Evolutionary conservation across 768 basidiomycete genomes (phyloP), one percentile per base, ranked within the genome.

Genomic region (Mycena metata): DNA sequence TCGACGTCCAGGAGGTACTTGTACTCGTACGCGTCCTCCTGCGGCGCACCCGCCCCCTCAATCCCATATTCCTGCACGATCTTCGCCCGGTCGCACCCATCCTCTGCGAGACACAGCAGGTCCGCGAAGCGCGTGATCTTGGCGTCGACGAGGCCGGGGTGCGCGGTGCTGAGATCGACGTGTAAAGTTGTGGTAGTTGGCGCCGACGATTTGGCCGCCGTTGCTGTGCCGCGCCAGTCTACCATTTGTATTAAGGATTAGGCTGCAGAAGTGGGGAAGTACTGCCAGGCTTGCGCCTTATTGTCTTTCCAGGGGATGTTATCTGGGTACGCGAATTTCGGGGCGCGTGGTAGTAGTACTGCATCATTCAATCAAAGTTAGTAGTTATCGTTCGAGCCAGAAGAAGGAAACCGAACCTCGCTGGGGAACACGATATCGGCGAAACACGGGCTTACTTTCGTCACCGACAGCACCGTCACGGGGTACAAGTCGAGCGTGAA

Each of bases 151-250:
- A 60, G 21, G 58, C 45, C 57, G 3, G 65, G 58, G 50, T 66
- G 47, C 11, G 47, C 58, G n/a, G 23, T 47, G 13, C 49, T 23
- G 16, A 60, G 3, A 30, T 66, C 65, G 10, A 60, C 42, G 68
- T 46, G 56, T 57, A 42, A 69, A 69, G 23, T 64, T 41, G 39
- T 50, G 68, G 41, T 60, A 69, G 68, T 64, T 64, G 21, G 33
- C 26, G 51, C 46, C 51, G 54, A 58, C 13, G 55, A 69, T 65
- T 33, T 59, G 62, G 33, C 68, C 68, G 50, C 68, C 68, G 61
- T 45, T 36, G 56, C 26, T 11, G 55, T 54, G 17, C 68, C 68
- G 57, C 68, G 68, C 68, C 68, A 69, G 35, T 69, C 67, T 69
- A n/a, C n/a, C n/a, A n/a, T n/a, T n/a, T n/a, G n/a, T n/a, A 50